A percentile compares a stretch with the other conserved stretches of the same genome.
Conservation (phyloP, 73 alveolate species). For the Paramecium biaurelia region DNA sequence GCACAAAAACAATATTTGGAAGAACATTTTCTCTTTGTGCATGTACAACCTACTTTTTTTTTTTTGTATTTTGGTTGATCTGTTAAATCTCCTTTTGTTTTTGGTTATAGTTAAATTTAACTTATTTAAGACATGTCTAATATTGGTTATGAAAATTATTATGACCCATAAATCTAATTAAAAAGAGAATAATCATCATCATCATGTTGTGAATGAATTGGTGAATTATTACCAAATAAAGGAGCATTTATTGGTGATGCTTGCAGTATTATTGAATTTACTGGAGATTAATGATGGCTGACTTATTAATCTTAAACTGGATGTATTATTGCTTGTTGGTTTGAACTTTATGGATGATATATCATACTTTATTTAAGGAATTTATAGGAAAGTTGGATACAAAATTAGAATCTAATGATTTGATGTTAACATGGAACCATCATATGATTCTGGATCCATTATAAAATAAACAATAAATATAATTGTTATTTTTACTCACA, state of each 20-base stretch:
- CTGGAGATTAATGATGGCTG: neutral
- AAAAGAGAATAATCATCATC: neutral
- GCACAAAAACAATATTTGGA: neutral
- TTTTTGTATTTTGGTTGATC: neutral
- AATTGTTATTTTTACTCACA: neutral
- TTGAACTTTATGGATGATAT: neutral
- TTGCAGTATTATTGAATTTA: neutral
- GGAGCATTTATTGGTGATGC: neutral
- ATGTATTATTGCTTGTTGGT: neutral
- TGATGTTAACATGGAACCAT: neutral
- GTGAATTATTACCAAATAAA: neutral
- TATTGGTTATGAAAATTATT: neutral
- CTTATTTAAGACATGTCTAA: neutral
- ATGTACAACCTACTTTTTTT: neutral
- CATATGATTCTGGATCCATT: neutral
- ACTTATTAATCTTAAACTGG: neutral
- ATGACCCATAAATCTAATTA: neutral
- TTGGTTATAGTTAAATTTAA: neutral
- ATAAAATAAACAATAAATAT: neutral
- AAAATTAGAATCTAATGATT: neutral
- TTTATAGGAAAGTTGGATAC: neutral
- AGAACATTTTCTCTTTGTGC: neutral
- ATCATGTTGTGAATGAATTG: neutral
- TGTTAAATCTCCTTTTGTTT: neutral
- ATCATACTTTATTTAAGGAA: neutral